phyloP scores from a whole-genome alignment of 1,284 basidiomycete genomes.

The Ceratobasidium theobromae region DNA sequence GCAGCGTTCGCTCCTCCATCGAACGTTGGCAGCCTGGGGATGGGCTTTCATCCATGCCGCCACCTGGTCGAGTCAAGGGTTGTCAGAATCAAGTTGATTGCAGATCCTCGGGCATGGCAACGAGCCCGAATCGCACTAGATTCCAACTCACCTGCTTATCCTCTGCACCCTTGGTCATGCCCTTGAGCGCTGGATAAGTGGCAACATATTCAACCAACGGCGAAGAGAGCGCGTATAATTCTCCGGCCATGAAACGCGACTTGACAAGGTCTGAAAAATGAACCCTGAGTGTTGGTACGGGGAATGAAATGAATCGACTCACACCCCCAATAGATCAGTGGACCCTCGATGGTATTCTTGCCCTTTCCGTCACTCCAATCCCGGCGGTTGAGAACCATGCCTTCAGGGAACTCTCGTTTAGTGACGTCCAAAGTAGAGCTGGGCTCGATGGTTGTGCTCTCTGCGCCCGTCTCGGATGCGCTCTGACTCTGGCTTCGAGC shows the following conservation, averaged over 20 bases:
- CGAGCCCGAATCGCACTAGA: too few relatives aligned
- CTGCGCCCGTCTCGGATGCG: constrained; percentile 8
- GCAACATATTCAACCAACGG: constrained; percentile 89
- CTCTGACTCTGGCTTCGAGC: not conserved
- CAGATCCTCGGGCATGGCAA: too few relatives aligned
- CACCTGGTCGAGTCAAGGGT: constrained; percentile 45
- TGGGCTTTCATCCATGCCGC: constrained; percentile 92
- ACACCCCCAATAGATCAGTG: constrained; percentile 89
- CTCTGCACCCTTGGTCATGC: constrained; percentile 80
- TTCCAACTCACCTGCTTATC: constrained; percentile 73
- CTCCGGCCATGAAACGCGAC: constrained; percentile 94
- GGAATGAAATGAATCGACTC: constrained; percentile 38
- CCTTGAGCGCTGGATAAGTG: constrained; percentile 66
- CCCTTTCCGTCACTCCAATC: constrained; percentile 4
- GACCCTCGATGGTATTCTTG: constrained; percentile 52
- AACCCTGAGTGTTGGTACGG: not conserved
- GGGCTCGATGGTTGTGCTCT: not conserved
- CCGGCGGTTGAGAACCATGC: constrained; percentile 3
- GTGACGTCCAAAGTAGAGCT: not conserved
- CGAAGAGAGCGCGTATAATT: constrained; percentile 89
- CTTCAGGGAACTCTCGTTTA: constrained; percentile 24
- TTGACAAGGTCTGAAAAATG: constrained; percentile 77
- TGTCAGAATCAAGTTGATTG: not conserved
- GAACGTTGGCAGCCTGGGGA: constrained; percentile 75
- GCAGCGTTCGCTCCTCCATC: constrained; percentile 91